Base-by-base conservation (phyloP, 2,329 filamentous ascomycete genomes). In the Elsinoe batatas region DNA sequence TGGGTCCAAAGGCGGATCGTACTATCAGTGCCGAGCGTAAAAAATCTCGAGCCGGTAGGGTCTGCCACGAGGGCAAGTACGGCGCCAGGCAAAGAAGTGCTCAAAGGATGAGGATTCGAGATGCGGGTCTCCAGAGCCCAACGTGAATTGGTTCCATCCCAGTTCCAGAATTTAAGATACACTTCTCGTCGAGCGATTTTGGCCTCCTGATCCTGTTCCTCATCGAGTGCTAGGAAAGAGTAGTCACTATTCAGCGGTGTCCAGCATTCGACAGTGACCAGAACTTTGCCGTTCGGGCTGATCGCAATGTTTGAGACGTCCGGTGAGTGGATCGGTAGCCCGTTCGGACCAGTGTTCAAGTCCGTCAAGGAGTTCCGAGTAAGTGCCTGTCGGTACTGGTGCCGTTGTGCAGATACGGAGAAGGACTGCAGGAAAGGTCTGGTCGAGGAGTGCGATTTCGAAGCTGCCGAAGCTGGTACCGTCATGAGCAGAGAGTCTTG, bases 251-350 rank as follows among this genome's bases (percentile, higher is more conserved):
- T 72, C 8, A 87, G 82, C 1, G 90, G 90, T 53, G 79, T 78
- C 93, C 93, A 98, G 64, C 91, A 87, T 67, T 98, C 93, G 1
- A 95, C 80, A 1, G 89, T 96, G 3, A 87, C 91, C 57, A 98
- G 79, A 91, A 91, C 97, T 61, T 82, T 79, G 15, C 91, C 91
- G 65, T 97, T 85, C 50, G 79, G 74, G 42, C 87, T 91, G 62
- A 93, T 82, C 42, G 84, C 80, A 51, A 97, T 74, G 56, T 86
- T 80, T 5, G 81, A 85, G 46, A 95, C 80, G 59, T 85, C 81
- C 0, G 93, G 91, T 62, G 95, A 87, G 12, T 81, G 77, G 50
- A 97, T 81, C 3, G 80, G 77, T 53, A 81, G 78, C 4, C 87
- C 83, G 61, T 86, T 84, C 12, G 84, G 84, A 6, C 84, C 85